These are phyloP conservation scores for Stygiomarasmius scandens DNA, from an alignment of 1,284 basidiomycete genomes.

Conservation along the genomic window DNA sequence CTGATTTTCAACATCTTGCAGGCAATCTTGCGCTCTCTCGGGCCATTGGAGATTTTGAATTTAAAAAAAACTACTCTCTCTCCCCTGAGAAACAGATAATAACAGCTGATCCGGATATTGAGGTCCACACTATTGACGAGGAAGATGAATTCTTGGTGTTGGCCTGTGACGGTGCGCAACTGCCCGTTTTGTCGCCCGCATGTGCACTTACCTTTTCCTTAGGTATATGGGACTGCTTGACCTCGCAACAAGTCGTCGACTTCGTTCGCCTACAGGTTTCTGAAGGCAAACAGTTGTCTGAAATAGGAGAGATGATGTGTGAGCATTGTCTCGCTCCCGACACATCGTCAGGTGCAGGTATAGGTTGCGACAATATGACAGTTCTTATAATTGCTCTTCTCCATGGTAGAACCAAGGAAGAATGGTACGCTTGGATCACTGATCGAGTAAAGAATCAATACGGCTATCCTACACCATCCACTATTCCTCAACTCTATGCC, in stretches of 20 bases:
- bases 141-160: constrained; percentile 97
- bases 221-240: constrained; percentile 99
- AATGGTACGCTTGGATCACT: constrained; percentile 94
- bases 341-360: constrained; percentile 86
- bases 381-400: constrained; percentile 89
- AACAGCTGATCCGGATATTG: constrained; percentile 93
- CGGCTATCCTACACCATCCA: constrained; percentile 73
- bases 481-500: constrained; percentile 71
- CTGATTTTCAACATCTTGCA: constrained; percentile 30
- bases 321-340: constrained; percentile 95
- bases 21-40: constrained; percentile 96
- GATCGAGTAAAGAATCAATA: constrained; percentile 79
- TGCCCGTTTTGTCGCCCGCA: constrained; percentile 5
- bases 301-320: constrained; percentile 91
- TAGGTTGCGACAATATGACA: constrained; percentile 99
- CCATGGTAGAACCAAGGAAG: constrained; percentile 83
- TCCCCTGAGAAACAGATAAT: constrained; percentile 93
- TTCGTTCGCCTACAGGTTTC: constrained; percentile 85
- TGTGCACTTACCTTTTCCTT: neutral
- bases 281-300: constrained; percentile 76
- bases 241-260: constrained; percentile 92
- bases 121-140: constrained; percentile 74
- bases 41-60: constrained; percentile 97
- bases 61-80: constrained; percentile 91
- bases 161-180: constrained; percentile 87